A percentile compares a stretch with the other conserved stretches of the same genome.
phyloP scores from a whole-genome alignment of 179 eudicot genomes.

The Monotropa hypopitys region DNA sequence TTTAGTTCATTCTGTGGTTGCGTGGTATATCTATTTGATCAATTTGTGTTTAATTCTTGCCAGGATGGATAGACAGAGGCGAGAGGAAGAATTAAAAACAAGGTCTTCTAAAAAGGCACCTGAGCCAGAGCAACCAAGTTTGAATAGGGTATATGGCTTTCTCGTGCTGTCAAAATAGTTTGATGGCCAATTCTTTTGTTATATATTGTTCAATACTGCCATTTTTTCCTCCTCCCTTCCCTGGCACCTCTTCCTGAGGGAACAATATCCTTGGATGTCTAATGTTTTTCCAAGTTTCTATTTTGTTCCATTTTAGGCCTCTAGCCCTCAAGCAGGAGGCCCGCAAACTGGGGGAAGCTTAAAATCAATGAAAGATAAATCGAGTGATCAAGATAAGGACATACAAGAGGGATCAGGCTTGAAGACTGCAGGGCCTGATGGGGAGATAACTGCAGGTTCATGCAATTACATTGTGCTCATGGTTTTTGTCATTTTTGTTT shows the following conservation, averaged over 20 bases:
- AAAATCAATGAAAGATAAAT: slow-evolving; percentile 82
- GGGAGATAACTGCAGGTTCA: slow-evolving; percentile 92
- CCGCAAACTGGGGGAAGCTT: slow-evolving; percentile 68
- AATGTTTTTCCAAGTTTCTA: slow-evolving; percentile 11
- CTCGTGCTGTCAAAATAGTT: background rate
- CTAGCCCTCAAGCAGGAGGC: slow-evolving; percentile 89
- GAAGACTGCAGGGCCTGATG: slow-evolving; percentile 85
- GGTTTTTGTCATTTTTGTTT: background rate
- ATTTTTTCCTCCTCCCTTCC: background rate
- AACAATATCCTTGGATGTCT: background rate
- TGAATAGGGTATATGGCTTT: slow-evolving; percentile 51
- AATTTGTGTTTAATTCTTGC: slow-evolving; percentile 13
- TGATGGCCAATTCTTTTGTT: background rate
- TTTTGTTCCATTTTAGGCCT: slow-evolving; percentile 40
- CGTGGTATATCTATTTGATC: background rate
- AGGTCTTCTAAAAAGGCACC: slow-evolving; percentile 61
- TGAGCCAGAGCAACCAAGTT: slow-evolving; percentile 69
- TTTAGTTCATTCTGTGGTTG: background rate
- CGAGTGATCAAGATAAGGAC: slow-evolving; percentile 67
- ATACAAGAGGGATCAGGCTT: slow-evolving; percentile 68
- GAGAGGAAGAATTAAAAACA: slow-evolving; percentile 76
- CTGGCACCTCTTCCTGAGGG: background rate
- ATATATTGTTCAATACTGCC: background rate
- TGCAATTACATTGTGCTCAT: background rate
- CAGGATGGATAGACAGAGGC: slow-evolving; percentile 99